Base-by-base conservation (phyloP, 2,329 filamentous ascomycete species). In the Xylaria sp. region DNA sequence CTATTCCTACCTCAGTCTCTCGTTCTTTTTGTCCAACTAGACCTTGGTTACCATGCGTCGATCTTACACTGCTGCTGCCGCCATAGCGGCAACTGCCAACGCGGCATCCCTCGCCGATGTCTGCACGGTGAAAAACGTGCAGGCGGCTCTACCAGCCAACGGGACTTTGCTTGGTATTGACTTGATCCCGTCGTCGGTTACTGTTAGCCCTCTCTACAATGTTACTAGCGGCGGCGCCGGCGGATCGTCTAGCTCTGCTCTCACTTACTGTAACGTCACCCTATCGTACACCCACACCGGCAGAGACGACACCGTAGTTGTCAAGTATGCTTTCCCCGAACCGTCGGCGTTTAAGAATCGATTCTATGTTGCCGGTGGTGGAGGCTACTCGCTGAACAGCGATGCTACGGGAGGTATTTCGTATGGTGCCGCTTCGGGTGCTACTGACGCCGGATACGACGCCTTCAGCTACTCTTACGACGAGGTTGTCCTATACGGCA, bases 331-430 rank as follows among this genome's bases (percentile, higher is more conserved):
- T 21, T 77, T 81, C 66, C 80, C 79, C 8, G 68, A 69, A 7
- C 78, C 80, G 0, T 74, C 76, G 21, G 75, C 78, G 50, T 85
- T 81, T 73, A 72, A 82, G 72, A 82, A 81, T 72, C 81, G 82
- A 19, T 85, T 82, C 74, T 82, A 83, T 61, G 79, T 82, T 5
- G 79, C 74, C 14, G 83, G 82, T 7, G 82, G 83, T 21, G 82
- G 82, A 24, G 83, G 82, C 1, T 84, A 78, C 74, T 76, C 79
- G 17, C 77, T 83, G n/a, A 76, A 72, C 51, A 75, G 68, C 51
- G 78, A 74, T 62, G 76, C 79, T 2, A 82, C 80, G 6, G 80
- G 80, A 34, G 81, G 82, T 64, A 77, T 84, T 19, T 65, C 74
- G 21, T 84, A 84, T 55, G 82, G 81, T 50, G 81, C 82, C 24